These are phyloP conservation scores for Trypanosomatidae sp. DNA, from an alignment of 208 protist genomes.

Conservation along the genomic window DNA sequence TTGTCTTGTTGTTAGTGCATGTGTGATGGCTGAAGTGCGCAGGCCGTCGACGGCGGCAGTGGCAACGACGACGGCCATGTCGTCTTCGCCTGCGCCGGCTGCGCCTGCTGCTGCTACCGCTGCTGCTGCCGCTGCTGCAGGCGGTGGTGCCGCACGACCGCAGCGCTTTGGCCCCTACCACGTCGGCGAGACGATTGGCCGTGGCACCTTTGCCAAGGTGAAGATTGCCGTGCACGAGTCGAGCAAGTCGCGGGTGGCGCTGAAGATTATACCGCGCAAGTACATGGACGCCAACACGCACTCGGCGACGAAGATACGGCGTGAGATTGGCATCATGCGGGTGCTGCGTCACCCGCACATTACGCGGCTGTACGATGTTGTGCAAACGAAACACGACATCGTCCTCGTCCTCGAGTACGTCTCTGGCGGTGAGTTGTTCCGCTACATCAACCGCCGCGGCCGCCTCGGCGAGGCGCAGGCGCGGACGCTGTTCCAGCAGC, in stretches of 20 bases:
- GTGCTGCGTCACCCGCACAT: constrained; percentile 79
- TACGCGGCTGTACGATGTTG: constrained; percentile 76
- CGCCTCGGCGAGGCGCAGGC: constrained; percentile 83
- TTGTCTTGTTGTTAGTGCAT: no score
- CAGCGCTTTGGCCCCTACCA: constrained; percentile 80
- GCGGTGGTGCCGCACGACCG: constrained; percentile 7
- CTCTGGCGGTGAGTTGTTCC: constrained; percentile 82
- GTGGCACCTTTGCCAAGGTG: constrained; percentile 92
- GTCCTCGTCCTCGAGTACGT: constrained; percentile 93
- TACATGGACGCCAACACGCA: constrained; percentile 49
- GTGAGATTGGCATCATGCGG: constrained; percentile 91
- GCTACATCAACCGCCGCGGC: constrained; percentile 70
- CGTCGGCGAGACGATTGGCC: constrained; percentile 80
- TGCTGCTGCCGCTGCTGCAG: no score
- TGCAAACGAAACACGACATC: constrained; percentile 66
- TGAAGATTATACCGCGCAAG: constrained; percentile 88
- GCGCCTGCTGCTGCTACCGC: no score
- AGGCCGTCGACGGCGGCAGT: no score
- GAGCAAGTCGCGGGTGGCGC: constrained; percentile 60
- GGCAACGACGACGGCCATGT: no score
- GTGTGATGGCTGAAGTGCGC: no score
- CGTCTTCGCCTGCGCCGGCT: no score
- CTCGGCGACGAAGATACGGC: constrained; percentile 78
- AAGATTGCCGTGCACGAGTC: constrained; percentile 70
- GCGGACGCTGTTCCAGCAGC: constrained; percentile 72